Evolutionary conservation across 192 early-diverging fungal genomes (phyloP), one percentile per base, ranked within the genome.

Genomic region (Glomus cerebriforme): DNA sequence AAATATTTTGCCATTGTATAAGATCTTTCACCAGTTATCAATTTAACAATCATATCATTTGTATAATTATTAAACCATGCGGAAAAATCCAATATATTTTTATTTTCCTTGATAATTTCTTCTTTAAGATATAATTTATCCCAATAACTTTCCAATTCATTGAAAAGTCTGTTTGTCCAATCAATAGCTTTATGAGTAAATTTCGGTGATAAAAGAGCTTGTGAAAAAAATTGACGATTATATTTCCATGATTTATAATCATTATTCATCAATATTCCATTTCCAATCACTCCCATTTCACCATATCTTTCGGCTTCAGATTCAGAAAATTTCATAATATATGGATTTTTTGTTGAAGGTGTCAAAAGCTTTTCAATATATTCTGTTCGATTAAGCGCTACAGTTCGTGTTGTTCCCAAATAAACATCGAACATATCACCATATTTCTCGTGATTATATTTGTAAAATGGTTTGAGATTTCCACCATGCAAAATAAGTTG

Each of bases 371-470:
- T 75, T 31, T 75, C 49, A 7, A 75, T 27, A 7, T 45, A 24
- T 15, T 62, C 73, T 12, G 47, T 2, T 26, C 58, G 47, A 8
- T 10, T 32, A 17, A 75, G 7, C 0, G 9, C 1, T n/a, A 75
- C 17, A 19, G 26, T 10, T 35, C 73, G 31, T 60, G 24, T 13
- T 60, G 24, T 13, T 1, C 58, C 31, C 1, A 34, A 8, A 60
- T 75, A 59, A 12, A 59, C 58, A 34, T 75, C 73, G 32, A 10
- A 75, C 2, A 75, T 60, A n/a, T 75, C 73, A 7, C 73, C 73
- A 75, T 75, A 75, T 75, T 75, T 59, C 10, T 34, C 13, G 22
- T 62, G 34, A 22, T 39, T 39, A 39, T 39, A 39, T 1, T 9
- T 9, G 7, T 39, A 39, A 39, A 39, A 39, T 39, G 9, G 0